A percentile compares a stretch with the other conserved stretches of the same genome.
Evolutionary conservation across 306 rosid genomes (phyloP).

Genomic region (Cucurbita pepo): DNA sequence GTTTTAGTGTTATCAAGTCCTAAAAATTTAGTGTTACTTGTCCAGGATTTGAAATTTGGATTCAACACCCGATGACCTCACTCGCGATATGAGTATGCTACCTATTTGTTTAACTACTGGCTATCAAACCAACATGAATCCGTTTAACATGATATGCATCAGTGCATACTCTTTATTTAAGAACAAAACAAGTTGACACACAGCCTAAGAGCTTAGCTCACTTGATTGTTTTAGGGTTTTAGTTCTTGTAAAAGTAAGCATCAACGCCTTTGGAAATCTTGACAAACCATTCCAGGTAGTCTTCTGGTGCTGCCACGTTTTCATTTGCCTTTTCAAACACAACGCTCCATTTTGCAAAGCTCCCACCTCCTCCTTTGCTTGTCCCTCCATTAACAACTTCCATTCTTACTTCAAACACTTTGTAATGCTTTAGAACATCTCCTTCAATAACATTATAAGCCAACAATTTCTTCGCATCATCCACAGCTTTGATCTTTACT

Average conservation of each 20-base stretch:
- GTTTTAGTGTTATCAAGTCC: too few species aligned
- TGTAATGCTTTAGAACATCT: not conserved
- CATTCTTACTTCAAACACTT: not conserved
- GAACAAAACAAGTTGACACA: not conserved
- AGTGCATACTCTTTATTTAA: not conserved
- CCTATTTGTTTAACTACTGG: too few species aligned
- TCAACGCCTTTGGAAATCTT: conserved; percentile 12
- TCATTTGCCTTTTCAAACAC: conserved; percentile 12
- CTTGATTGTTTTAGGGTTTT: not conserved
- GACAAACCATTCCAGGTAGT: not conserved
- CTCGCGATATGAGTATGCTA: too few species aligned
- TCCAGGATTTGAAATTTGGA: too few species aligned
- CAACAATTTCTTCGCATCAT: not conserved
- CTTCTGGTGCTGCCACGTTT: conserved; percentile 3
- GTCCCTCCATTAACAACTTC: not conserved
- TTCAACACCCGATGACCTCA: too few species aligned
- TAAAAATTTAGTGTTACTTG: too few species aligned
- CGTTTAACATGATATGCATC: too few species aligned
- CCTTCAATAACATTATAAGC: not conserved
- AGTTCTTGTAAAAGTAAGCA: not conserved
- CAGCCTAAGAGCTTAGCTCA: not conserved
- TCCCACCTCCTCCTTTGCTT: not conserved
- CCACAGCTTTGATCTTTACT: not conserved
- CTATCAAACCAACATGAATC: too few species aligned
- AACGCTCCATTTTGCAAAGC: conserved; percentile 3